Percentiles rank a stretch among this genome's conserved stretches.
These are phyloP conservation scores for Ceratocystis albifundus DNA, from an alignment of 2,329 filamentous ascomycete species.

Conservation along the genomic window DNA sequence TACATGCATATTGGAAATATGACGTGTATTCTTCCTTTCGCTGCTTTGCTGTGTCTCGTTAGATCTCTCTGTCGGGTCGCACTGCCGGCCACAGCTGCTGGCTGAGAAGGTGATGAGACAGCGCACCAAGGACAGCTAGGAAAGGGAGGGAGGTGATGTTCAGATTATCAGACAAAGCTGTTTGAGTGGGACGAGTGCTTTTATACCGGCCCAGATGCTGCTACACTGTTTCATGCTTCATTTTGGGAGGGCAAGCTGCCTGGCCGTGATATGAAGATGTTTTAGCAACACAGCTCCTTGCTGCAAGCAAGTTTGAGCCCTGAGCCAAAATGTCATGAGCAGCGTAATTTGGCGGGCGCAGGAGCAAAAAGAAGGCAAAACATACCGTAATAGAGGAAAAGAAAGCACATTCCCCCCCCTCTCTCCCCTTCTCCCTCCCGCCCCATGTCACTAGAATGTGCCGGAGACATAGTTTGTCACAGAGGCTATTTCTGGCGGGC, in stretches of 20 bases:
- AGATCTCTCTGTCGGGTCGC: neutral
- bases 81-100: neutral
- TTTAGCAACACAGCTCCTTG: neutral
- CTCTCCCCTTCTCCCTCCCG: too few species aligned
- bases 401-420: neutral
- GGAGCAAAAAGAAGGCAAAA: neutral
- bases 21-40: constrained; percentile 1
- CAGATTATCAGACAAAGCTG: neutral
- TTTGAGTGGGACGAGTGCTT: neutral
- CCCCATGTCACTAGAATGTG: neutral
- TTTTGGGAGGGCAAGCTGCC: neutral
- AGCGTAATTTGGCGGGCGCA: neutral
- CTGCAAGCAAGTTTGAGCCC: neutral
- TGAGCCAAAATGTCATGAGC: neutral
- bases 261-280: neutral
- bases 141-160: neutral
- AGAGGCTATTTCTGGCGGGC: constrained; percentile 7
- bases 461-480: constrained; percentile 1
- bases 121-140: neutral
- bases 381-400: neutral
- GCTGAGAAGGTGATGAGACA: neutral
- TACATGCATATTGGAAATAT: neutral
- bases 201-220: neutral
- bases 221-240: neutral
- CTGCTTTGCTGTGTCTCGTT: neutral